Base-by-base conservation (phyloP, 805 yeast species). In the Kluyveromyces starmeri region DNA sequence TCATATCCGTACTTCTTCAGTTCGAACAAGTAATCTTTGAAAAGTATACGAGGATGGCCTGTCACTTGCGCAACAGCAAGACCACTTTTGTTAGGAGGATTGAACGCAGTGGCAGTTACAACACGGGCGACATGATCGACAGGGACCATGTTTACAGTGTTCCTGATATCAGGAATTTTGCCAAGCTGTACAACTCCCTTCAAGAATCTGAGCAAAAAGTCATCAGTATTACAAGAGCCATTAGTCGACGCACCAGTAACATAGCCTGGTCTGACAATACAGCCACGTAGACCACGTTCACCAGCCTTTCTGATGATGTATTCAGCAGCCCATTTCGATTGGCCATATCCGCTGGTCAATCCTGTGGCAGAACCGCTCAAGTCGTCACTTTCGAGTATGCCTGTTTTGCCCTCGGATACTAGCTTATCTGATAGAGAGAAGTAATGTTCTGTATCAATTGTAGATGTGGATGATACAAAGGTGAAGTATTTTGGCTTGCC, bases 121-220 rank as follows among this genome's bases (percentile, higher is more conserved):
- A 86, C 83, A 30, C 94, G 72, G 1, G 99, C 97, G 45, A 92
- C 98, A 52, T 92, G 98, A 50, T 94, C 96, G 28, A 92, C 98
- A 3, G 98, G 98, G 15, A 85, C 96, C 82, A 88, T 85, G 61
- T 92, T 92, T 24, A 89, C 94, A 30, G 78, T 73, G 66, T 92
- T 92, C 45, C 73, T 59, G 45, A 92, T 86, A 50, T 81, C 82
- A 21, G 99, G 98, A 47, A 73, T 80, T 32, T 68, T 65, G 8
- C 95, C 95, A 39, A 94, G 62, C 61, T 92, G 95, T 35, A 78
- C 78, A 60, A 94, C 79, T 20, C 99, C 97, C 67, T 92, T 92
- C 64, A 92, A 67, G 83, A 88, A 82, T 59, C 99, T 74, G 44
- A 89, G 66, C 51, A 92, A 66, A 78, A 89, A 92, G 61, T 92